Evolutionary conservation across 192 early-diverging fungal genomes (phyloP), one percentile per base, ranked within the genome.

Genomic region (Podila clonocystis): DNA sequence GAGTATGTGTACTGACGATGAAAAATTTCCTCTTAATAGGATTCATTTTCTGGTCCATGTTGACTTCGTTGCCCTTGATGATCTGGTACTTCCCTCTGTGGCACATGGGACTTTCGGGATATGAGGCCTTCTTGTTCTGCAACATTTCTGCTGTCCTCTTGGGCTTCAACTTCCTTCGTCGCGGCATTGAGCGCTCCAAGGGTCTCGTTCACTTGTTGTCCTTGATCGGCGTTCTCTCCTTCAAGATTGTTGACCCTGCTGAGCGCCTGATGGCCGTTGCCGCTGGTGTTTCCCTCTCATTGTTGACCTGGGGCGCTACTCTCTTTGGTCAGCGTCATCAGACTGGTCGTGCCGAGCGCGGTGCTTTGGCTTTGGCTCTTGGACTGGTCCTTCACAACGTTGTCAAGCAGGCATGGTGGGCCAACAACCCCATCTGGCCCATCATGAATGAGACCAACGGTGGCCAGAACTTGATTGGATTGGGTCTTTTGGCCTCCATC

Each of bases 61-160:
- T 93, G 70, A 95, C 94, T 2, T 88, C 92, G 33, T 76, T 95
- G 13, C 88, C 91, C 0, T 59, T 93, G 31, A 86, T 90, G 61
- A 89, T 89, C 65, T 92, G 93, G 93, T 95, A 95, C 75, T 95
- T 95, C 73, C 94, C 94, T 26, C 82, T 95, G 36, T 95, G 93
- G 91, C 87, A 93, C 80, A 95, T 95, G 94, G 94, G 94, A 5
- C 87, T 95, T 73, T 94, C 93, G 17, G 94, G 94, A 62, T 94
- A 89, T 70, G 94, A 95, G 72, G 90, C 88, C 8, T 90, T 89
- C 34, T 80, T 95, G 70, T 86, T 95, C 19, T 84, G 89, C 20
- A 91, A 90, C 41, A 60, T 87, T 15, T 73, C 87, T 11, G 89
- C 92, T 1, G 74, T 86, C 22, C 60, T 94, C 20, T 85, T 94